Conservation (phyloP, 108 stramenopile genomes). For the Cyclotella sp. region DNA sequence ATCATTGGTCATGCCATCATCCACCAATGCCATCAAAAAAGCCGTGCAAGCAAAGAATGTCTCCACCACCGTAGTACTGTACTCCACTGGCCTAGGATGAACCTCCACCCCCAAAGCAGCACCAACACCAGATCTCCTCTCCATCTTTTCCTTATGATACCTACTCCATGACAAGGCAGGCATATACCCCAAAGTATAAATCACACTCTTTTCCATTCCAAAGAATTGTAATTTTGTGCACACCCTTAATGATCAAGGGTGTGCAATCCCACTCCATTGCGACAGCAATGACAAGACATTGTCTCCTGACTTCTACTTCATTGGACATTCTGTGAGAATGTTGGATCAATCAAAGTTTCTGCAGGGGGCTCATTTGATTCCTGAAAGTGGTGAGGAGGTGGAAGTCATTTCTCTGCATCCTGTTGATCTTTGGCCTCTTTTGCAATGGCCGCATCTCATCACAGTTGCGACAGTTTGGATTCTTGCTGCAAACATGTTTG, state of each 20-base stretch:
- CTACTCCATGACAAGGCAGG: constrained; percentile 67
- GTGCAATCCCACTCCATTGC: constrained; percentile 29
- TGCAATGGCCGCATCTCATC: no score
- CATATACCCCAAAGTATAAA: constrained; percentile 59
- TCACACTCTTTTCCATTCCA: constrained; percentile 41
- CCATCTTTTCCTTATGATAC: constrained; percentile 40
- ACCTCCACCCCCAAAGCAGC: constrained; percentile 59
- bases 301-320: constrained; percentile 58
- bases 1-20: constrained; percentile 19
- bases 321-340: constrained; percentile 26
- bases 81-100: constrained; percentile 58
- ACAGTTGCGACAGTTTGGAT: no score
- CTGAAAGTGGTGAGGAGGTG: constrained; percentile 55
- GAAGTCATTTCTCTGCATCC: constrained; percentile 56
- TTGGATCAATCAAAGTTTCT: constrained; percentile 81
- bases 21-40: constrained; percentile 31
- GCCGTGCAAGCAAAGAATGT: constrained; percentile 49
- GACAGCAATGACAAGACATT: constrained; percentile 64
- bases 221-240: constrained; percentile 23
- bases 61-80: constrained; percentile 25
- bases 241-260: constrained; percentile 57
- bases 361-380: constrained; percentile 83
- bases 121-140: constrained; percentile 1
- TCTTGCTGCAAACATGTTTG: no score
- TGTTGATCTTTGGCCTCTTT: background rate